Percentiles rank a stretch among this genome's conserved stretches.
phyloP scores from a whole-genome alignment of 1,284 basidiomycete species.

The Ceratobasidium sp. region DNA sequence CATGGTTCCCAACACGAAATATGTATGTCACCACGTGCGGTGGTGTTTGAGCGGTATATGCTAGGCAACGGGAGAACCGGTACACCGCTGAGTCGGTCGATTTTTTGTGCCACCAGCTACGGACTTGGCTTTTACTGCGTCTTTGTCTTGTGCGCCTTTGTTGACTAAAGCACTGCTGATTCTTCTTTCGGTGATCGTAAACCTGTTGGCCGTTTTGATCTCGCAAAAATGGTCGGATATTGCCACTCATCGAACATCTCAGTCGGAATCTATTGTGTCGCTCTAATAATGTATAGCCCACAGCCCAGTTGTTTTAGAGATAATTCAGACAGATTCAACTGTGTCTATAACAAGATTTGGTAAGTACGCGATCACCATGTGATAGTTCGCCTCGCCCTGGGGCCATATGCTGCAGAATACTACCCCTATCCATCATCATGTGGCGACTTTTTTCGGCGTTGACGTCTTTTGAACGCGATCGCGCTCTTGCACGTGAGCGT shows the following conservation, averaged over 20 bases:
- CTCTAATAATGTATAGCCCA: too few relatives aligned
- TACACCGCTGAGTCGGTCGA: too few relatives aligned
- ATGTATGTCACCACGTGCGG: background rate
- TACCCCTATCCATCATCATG: background rate
- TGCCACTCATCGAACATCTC: background rate
- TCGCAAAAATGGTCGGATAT: slow-evolving; percentile 1
- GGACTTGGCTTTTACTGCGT: background rate
- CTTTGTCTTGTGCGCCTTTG: background rate
- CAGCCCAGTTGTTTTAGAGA: background rate
- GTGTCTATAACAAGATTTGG: background rate
- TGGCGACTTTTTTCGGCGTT: background rate
- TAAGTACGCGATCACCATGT: background rate
- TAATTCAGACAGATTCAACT: background rate
- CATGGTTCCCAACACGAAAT: background rate
- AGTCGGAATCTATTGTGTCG: background rate
- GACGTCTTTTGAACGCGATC: background rate
- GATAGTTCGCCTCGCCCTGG: background rate
- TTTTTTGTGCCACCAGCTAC: background rate
- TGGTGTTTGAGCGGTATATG: slow-evolving; percentile 1
- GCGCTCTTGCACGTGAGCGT: background rate
- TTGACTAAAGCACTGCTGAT: background rate
- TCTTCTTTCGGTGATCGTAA: background rate
- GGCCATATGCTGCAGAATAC: background rate
- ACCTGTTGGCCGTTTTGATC: background rate
- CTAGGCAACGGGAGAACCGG: background rate